phyloP scores from a whole-genome alignment of 495 filamentous ascomycete species.

The Parmelia sp. region DNA sequence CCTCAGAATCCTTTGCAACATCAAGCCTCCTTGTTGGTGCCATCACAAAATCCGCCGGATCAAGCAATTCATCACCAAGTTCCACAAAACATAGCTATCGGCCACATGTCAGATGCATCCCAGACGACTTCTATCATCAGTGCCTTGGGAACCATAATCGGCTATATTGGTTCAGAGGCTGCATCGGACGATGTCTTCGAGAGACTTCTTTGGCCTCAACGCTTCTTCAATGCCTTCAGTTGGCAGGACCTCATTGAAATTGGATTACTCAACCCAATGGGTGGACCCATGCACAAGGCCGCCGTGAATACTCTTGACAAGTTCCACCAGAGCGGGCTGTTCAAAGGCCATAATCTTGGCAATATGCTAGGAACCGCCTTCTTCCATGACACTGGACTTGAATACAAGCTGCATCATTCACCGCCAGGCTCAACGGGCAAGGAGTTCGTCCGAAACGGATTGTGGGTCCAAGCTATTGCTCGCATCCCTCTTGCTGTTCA shows the following conservation, averaged over 20 bases:
- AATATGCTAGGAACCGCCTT: slow-evolving; percentile 24
- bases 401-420: slow-evolving; percentile 14
- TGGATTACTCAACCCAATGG: slow-evolving; percentile 19
- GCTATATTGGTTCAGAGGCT: slow-evolving; percentile 20
- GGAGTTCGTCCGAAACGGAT: slow-evolving; percentile 18
- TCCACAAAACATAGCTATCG: background rate
- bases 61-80: background rate
- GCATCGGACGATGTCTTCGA: slow-evolving; percentile 19
- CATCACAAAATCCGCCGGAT: background rate
- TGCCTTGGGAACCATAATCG: slow-evolving; percentile 19
- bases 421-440: slow-evolving; percentile 3
- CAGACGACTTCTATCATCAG: slow-evolving; percentile 3
- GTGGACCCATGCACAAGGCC: slow-evolving; percentile 19
- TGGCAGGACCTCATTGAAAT: slow-evolving; percentile 5
- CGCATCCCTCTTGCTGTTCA: background rate
- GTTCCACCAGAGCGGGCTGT: slow-evolving; percentile 15
- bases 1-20: background rate
- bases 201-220: slow-evolving; percentile 21
- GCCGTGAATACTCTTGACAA: slow-evolving; percentile 20
- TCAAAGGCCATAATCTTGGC: slow-evolving; percentile 16
- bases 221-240: slow-evolving; percentile 17
- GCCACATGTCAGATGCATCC: background rate
- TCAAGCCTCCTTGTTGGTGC: background rate
- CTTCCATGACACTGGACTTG: slow-evolving; percentile 6
- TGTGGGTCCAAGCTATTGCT: slow-evolving; percentile 16